Base-by-base conservation (phyloP, 129 eudicot species). In the Flaveria bidentis region DNA sequence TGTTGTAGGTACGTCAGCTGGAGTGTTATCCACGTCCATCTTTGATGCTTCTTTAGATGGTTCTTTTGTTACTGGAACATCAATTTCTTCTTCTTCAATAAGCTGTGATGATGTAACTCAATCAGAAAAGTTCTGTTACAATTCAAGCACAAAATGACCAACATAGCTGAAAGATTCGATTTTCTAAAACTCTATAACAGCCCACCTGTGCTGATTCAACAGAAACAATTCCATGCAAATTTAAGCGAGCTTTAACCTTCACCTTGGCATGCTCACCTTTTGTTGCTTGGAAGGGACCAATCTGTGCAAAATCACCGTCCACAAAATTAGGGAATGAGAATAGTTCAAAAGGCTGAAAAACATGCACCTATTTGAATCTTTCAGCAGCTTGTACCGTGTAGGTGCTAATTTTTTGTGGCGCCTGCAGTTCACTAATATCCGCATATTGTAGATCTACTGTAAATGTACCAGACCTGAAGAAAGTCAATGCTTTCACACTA, bases 131-230 rank as follows among this genome's bases (percentile, higher is more conserved):
- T 17, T 7, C 13, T 36, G 26, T 33, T 9, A 39, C 26, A 65
- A 75, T 16, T 49, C 33, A 28, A 28, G 33, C 86, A 28, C 76
- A 84, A 84, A 65, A 85, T 88, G 16, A 58, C 33, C 60, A 47
- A 68, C 56, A 47, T 26, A 15, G 22, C 12, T 12, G 6, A 75
- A 15, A 63, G 0, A 15, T 13, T 13, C 22, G 28, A 8, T 15
- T 2, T 1, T 63, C 1, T 18, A 12, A 18, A 64, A 28, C n/a
- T 45, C 46, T 69, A 23, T 46, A 79, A 9, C 9, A 62, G 74
- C 91, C 83, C 57, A 94, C 98, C 65, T 85, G 86, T n/a, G 97
- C 98, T 13, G 97, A 87, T 77, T 94, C 97, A 30, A 94, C 81
- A 10, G 93, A 85, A 8, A 94, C 97, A 47, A 94, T 82, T 10